Evolutionary conservation across 352 stramenopile species (phyloP).

Genomic region (Phytophthora vignae): DNA sequence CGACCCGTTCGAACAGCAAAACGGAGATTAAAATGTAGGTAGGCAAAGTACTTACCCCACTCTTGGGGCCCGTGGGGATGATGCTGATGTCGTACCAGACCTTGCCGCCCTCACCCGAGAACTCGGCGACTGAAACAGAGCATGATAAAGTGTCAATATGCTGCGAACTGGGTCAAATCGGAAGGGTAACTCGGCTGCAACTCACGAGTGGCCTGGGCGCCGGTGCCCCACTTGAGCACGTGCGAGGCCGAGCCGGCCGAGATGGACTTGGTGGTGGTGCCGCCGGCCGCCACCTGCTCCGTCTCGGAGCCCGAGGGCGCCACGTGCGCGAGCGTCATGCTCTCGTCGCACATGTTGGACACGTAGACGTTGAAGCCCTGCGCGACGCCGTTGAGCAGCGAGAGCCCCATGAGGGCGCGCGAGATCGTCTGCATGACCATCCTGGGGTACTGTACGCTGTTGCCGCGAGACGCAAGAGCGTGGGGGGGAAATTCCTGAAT

Average conservation of each 20-base stretch:
- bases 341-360: constrained; percentile 61
- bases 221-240: constrained; percentile 60
- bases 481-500: constrained; percentile 45
- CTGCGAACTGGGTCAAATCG: neutral
- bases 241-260: constrained; percentile 42
- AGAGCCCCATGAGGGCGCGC: constrained; percentile 34
- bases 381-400: constrained; percentile 39
- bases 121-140: constrained; percentile 59
- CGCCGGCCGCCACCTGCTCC: constrained; percentile 43
- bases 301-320: constrained; percentile 32
- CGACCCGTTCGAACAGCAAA: constrained; percentile 11
- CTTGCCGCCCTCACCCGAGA: constrained; percentile 61
- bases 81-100: constrained; percentile 80
- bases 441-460: constrained; percentile 20
- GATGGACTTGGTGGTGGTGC: constrained; percentile 43
- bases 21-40: neutral
- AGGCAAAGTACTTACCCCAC: constrained; percentile 51
- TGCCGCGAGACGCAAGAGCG: constrained; percentile 40
- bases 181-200: neutral
- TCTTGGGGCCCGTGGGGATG: constrained; percentile 73
- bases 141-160: constrained; percentile 7
- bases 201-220: constrained; percentile 66
- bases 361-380: constrained; percentile 62
- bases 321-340: constrained; percentile 56
- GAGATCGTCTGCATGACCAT: constrained; percentile 52